Conservation (phyloP, 306 rosid species). For the Calophaca sinica region DNA sequence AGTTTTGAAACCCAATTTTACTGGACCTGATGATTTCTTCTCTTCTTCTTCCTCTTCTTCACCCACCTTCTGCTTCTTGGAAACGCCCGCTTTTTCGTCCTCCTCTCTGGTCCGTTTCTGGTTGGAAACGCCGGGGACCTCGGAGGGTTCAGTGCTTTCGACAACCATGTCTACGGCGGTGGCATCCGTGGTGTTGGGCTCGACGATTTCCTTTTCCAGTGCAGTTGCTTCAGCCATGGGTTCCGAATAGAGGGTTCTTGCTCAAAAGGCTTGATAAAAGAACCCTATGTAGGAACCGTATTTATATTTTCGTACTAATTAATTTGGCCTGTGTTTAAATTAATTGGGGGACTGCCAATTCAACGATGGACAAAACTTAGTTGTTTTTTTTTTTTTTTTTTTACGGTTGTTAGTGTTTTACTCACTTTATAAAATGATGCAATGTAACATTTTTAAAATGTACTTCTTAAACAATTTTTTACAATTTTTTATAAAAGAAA, state of each 20-base stretch:
- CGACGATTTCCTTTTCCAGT: constrained; percentile 16
- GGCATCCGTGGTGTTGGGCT: constrained; percentile 21
- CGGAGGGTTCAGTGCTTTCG: constrained; percentile 12
- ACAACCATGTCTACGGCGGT: constrained; percentile 34
- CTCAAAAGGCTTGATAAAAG: background rate
- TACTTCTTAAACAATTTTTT: too few species aligned
- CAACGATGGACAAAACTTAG: too few species aligned
- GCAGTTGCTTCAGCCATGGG: constrained; percentile 42
- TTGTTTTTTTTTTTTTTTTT: too few species aligned
- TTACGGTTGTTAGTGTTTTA: too few species aligned
- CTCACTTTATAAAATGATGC: too few species aligned
- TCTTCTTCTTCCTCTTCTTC: constrained; percentile 34
- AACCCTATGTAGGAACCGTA: background rate
- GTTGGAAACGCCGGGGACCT: background rate
- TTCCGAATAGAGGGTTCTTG: background rate
- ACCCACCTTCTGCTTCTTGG: constrained; percentile 50
- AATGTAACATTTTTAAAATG: too few species aligned
- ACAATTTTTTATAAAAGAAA: too few species aligned
- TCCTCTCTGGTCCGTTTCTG: constrained; percentile 49
- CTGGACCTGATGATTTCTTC: constrained; percentile 42
- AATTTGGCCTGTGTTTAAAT: background rate
- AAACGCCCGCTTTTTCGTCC: background rate
- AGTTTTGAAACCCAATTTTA: constrained; percentile 54
- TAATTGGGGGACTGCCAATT: too few species aligned
- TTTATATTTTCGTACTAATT: background rate